Conservation (phyloP, 1,139 yeast genomes). For the Eremothecium sinecaudum region DNA sequence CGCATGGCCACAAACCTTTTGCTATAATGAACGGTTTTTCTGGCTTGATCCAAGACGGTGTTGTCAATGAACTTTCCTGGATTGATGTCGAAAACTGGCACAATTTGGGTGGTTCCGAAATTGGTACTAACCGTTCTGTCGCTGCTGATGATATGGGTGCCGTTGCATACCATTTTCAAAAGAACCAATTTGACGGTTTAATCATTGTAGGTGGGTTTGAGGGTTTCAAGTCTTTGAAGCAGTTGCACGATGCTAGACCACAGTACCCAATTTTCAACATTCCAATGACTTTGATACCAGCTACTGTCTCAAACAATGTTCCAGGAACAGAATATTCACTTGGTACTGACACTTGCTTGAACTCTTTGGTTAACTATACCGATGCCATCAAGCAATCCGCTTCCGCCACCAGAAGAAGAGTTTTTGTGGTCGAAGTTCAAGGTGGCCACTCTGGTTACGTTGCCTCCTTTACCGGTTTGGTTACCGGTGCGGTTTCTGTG, state of each 20-base stretch:
- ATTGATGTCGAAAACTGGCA: conserved; percentile 85
- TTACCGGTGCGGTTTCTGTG: conserved; percentile 87
- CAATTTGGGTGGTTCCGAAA: conserved; percentile 84
- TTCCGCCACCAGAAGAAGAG: conserved; percentile 87
- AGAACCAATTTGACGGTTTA: conserved; percentile 74
- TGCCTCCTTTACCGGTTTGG: conserved; percentile 80
- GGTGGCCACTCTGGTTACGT: conserved; percentile 95
- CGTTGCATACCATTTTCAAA: conserved; percentile 84
- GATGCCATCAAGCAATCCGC: conserved; percentile 94
- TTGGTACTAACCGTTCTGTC: conserved; percentile 85
- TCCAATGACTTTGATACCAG: conserved; percentile 89
- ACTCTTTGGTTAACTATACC: conserved; percentile 82
- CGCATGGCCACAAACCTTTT: conserved; percentile 78
- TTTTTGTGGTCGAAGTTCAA: conserved; percentile 92
- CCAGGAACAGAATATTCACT: conserved; percentile 95
- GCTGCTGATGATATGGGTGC: conserved; percentile 79
- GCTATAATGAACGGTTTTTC: conserved; percentile 88
- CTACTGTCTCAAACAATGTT: conserved; percentile 94
- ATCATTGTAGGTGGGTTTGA: conserved; percentile 93
- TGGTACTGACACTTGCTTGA: conserved; percentile 91
- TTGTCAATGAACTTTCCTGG: conserved; percentile 70
- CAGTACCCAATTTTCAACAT: conserved; percentile 84
- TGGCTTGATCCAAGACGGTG: conserved; percentile 79
- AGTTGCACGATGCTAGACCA: conserved; percentile 60
- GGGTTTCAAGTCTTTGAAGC: conserved; percentile 75